Conservation (phyloP, 148 eudicot genomes). For the Drosera capensis region DNA sequence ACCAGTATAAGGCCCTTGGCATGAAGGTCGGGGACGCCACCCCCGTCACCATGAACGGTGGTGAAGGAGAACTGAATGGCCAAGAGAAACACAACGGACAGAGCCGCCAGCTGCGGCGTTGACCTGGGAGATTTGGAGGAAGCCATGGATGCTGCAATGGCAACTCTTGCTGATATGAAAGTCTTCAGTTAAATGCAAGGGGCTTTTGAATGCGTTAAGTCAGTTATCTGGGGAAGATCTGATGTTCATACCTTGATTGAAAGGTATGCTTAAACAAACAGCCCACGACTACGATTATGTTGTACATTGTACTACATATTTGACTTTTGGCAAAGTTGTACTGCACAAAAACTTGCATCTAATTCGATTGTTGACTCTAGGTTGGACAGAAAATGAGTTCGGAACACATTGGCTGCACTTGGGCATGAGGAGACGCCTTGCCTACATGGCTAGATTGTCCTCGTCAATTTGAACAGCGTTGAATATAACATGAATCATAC, state of each 20-base stretch:
- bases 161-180: background rate
- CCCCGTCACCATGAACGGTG: conserved; percentile 27
- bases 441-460: no score
- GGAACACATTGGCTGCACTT: no score
- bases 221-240: background rate
- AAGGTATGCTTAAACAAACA: background rate
- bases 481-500: no score
- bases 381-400: no score
- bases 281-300: background rate
- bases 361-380: no score
- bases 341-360: conserved; percentile 6
- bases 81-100: conserved; percentile 11
- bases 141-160: conserved; percentile 12
- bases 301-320: background rate
- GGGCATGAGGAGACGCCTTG: no score
- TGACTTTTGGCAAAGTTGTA: background rate
- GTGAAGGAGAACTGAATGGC: conserved; percentile 19
- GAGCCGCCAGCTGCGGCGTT: conserved; percentile 9
- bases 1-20: conserved; percentile 35
- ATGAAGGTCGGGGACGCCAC: conserved; percentile 8
- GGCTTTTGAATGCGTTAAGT: background rate
- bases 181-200: background rate
- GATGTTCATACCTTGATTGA: background rate
- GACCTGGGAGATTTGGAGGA: conserved; percentile 21
- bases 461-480: no score